Evolutionary conservation across 306 rosid species (phyloP), one percentile per base, ranked within the genome.

Genomic region (Gynostemma pentaphyllum): DNA sequence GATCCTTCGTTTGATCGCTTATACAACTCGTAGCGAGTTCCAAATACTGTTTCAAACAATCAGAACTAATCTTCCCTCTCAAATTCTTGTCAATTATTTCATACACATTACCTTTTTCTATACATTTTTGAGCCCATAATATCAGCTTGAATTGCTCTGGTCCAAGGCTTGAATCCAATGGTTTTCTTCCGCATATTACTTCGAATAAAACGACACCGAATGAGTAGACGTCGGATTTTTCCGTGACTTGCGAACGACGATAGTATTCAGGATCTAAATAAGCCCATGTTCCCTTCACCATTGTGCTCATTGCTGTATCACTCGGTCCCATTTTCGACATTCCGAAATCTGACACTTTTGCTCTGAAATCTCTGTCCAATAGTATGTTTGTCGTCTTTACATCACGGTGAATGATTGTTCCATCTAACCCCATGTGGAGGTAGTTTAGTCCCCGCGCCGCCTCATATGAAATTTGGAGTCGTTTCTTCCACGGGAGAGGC

Each of bases 381-480:
- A 84, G 72, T 53, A 81, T 84, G 70, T 84, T 84, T 0, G 77
- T 65, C 4, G 86, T 75, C 75, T 81, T 81, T 66, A 84, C 64
- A 26, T 84, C 84, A 0, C 84, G 74, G 56, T 84, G 86, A 55
- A 84, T 84, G 59, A 84, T 65, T 0, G 74, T 67, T 27, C 72
- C 61, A 45, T 24, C 60, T 24, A 27, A 45, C 39, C 89, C 77
- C 1, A 71, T 76, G 49, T 78, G 89, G 15, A 84, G 80, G 57
- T 84, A 84, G 72, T 81, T 72, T 9, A 84, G 22, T 21, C 89
- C 89, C 47, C 76, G n/a, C n/a, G 86, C 84, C 18, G 86, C 75
- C 44, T 74, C 86, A 2, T 69, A 6, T 62, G 84, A 81, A 45
- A 84, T 78, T 2, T 66, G 23, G 0, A 81, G 76, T 41, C 86